Evolutionary conservation across 306 rosid genomes (phyloP).

Genomic region (Aeschynomene evenia): DNA sequence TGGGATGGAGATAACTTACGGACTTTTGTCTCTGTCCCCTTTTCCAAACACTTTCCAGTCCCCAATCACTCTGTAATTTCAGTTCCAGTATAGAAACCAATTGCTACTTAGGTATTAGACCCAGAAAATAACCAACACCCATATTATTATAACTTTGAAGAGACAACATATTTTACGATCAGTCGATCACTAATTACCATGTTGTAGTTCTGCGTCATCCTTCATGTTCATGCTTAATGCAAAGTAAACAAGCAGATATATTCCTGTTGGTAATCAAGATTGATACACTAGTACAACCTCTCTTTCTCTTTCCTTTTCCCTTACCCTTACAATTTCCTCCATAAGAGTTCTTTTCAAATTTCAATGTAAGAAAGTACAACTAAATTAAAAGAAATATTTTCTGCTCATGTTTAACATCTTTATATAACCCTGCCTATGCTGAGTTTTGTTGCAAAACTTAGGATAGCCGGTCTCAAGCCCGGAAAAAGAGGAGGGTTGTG

Average conservation of each 20-base stretch:
- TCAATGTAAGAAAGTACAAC: background rate
- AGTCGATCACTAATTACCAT: background rate
- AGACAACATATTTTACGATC: background rate
- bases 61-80: too few species aligned
- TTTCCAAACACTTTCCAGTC: too few species aligned
- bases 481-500: too few species aligned
- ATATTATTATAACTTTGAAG: background rate
- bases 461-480: too few species aligned
- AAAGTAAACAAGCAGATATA: background rate
- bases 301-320: background rate
- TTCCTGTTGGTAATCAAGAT: background rate
- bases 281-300: background rate
- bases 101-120: background rate
- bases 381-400: background rate
- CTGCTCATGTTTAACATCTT: background rate
- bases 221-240: background rate
- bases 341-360: slow-evolving; percentile 10
- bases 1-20: too few species aligned
- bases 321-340: slow-evolving; percentile 3
- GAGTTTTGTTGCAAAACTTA: too few species aligned
- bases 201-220: background rate
- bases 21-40: too few species aligned
- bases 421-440: too few species aligned
- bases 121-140: background rate
- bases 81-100: too few species aligned